Base-by-base conservation (phyloP, 768 basidiomycete genomes). In the Podaxis sp. region DNA sequence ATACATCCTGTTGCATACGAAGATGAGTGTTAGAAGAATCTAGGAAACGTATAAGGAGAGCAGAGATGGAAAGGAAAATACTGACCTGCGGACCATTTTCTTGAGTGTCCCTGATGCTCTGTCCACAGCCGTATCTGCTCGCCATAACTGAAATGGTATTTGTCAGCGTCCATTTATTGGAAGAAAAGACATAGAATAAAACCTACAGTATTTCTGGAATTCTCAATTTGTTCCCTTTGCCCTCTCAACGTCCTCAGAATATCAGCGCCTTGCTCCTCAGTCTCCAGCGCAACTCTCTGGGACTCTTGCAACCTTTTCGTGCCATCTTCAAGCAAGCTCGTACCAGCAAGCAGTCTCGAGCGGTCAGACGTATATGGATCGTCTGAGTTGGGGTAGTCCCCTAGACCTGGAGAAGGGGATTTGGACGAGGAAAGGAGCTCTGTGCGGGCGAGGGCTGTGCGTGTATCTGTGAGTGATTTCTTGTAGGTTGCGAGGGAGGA, bases 211-310 rank as follows among this genome's bases (percentile, higher is more conserved):
- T 92, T 90, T 68, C 96, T 79, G 25, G 96, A 85, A 72, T 96
- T 91, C 78, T 95, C 90, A 63, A 99, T 96, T 75, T 95, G 94
- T 71, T 98, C 97, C 66, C 97, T 77, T 76, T 99, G 97, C 1
- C 81, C 78, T 59, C 94, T 77, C 65, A 99, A 79, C 72, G 91
- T 94, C 71, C 87, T 74, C 66, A 99, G 72, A 67, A 99, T 98
- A 68, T 94, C 94, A 11, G 94, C 89, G 8, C 97, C 97, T 49
- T 98, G 89, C 70, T 92, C 88, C 77, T 98, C 97, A 12, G 97
- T 98, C 80, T 99, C 96, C 36, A 99, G 77, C 9, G 96, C 96
- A 43, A 98, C 84, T 24, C 94, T 84, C 63, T 97, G 95, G 19
- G 90, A 92, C 63, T 98, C 95, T 66, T 94, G 88, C 57, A 99